Percentiles rank a stretch among this genome's conserved stretches.
Conservation (phyloP, 2,329 filamentous ascomycete genomes). For the Botryotinia calthae region DNA sequence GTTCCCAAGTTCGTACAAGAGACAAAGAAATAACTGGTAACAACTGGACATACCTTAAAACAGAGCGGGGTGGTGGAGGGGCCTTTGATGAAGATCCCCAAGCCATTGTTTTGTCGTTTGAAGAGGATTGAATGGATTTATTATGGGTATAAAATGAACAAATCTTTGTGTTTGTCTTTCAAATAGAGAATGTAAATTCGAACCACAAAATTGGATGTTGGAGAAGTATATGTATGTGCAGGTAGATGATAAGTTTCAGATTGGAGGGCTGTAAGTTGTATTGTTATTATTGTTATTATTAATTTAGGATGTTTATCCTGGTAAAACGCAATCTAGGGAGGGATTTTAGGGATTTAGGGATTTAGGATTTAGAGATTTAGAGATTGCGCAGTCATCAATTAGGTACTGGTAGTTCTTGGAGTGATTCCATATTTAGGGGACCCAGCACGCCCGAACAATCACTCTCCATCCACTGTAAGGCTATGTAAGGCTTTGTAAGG, state of each 20-base stretch:
- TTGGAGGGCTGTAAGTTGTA: neutral
- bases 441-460: neutral
- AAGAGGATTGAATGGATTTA: neutral
- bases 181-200: neutral
- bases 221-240: neutral
- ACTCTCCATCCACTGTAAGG: neutral
- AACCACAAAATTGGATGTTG: neutral
- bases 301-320: neutral
- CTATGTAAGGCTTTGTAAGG: neutral
- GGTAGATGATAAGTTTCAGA: neutral
- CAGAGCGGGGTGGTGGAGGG: slow-evolving; percentile 37
- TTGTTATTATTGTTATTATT: neutral
- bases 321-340: neutral
- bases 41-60: slow-evolving; percentile 34
- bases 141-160: neutral
- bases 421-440: neutral
- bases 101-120: slow-evolving; percentile 32
- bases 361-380: neutral
- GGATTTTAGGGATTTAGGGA: neutral
- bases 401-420: neutral
- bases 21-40: slow-evolving; percentile 12
- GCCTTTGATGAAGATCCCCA: slow-evolving; percentile 38
- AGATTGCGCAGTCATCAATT: neutral
- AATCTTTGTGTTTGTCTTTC: neutral
- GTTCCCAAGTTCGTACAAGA: neutral